Base-by-base conservation (phyloP, 805 yeast species). In the Citeromyces matritensis region DNA sequence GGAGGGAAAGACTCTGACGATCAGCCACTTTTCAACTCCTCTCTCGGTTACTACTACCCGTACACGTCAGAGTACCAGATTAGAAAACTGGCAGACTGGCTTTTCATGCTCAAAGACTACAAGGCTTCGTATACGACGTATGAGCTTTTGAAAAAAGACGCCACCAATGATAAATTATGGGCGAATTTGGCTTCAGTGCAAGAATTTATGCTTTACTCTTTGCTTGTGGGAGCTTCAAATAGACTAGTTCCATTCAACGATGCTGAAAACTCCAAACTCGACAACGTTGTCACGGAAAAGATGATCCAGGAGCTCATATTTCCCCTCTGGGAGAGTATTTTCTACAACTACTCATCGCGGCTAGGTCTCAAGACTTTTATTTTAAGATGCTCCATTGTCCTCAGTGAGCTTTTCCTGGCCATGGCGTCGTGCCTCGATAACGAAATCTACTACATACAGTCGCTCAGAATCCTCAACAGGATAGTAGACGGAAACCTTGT, bases 71-170 rank as follows among this genome's bases (percentile, higher is more conserved):
- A 84, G 42, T 79, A 82, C 46, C 62, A 70, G 27, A 62, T 85
- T 17, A 60, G 97, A 31, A 78, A 80, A 45, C 57, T 88, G 17
- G 97, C 94, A 0, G 98, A 91, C 49, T 83, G 94, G 83, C 73
- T 85, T 5, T 73, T 88, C 44, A 82, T 91, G 73, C 54, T 86
- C n/a, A 69, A 85, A 24, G 95, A 91, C 55, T 88, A 79, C 60
- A 75, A 76, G 48, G 73, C 71, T 35, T 91, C 96, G 3, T 77
- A 79, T 44, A 60, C 80, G 1, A 79, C 84, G 1, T 88, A 88
- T 48, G 97, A 88, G 37, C 49, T 82, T 31, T 63, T 84, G 25
- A 76, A 77, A 37, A 77, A 79, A 43, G 95, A 86, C 47, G 76
- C 76, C 40, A 58, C 70, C 26, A 67, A 69, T 36, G 91, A 79